Evolutionary conservation across 108 stramenopile genomes (phyloP), one percentile per base, ranked within the genome.

Genomic region (Chaetoceros muelleri): DNA sequence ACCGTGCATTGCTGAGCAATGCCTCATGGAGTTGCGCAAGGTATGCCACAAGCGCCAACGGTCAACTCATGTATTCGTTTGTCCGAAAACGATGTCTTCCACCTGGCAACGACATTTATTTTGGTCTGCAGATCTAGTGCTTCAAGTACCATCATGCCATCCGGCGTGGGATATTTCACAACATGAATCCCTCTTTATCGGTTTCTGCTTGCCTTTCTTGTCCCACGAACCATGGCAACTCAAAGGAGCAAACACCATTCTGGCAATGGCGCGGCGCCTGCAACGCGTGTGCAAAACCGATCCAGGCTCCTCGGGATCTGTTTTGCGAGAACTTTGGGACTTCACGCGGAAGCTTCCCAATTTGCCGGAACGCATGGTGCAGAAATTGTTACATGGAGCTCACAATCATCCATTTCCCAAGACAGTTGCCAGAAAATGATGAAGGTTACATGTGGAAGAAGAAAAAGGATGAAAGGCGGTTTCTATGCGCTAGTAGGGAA

Each of bases 251-350:
- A 1, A 19, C n/a, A 31, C 28, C 2, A 44, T 59, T 28, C 23
- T n/a, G 28, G 24, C 52, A 2, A 13, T 61, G 65, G 66, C 57
- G 27, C 20, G 65, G 51, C 5, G 30, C 3, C 16, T 79, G 78
- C 61, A 24, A 44, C n/a, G 17, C 5, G n/a, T n/a, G n/a, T n/a
- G n/a, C n/a, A n/a, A n/a, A n/a, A n/a, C n/a, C n/a, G n/a, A n/a
- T n/a, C n/a, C n/a, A 74, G 80, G 53, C 44, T 70, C 70, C 62
- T 62, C 58, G n/a, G 79, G 79, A 54, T 82, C 61, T n/a, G n/a
- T n/a, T n/a, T n/a, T n/a, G n/a, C n/a, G n/a, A n/a, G n/a, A n/a
- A n/a, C n/a, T n/a, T n/a, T 66, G 54, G 57, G 18, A 40, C 8
- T 8, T n/a, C 19, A 31, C 51, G 58, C 3, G 64, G 26, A 2